Conservation (phyloP, 2,329 filamentous ascomycete species). For the Huntiella moniliformis region DNA sequence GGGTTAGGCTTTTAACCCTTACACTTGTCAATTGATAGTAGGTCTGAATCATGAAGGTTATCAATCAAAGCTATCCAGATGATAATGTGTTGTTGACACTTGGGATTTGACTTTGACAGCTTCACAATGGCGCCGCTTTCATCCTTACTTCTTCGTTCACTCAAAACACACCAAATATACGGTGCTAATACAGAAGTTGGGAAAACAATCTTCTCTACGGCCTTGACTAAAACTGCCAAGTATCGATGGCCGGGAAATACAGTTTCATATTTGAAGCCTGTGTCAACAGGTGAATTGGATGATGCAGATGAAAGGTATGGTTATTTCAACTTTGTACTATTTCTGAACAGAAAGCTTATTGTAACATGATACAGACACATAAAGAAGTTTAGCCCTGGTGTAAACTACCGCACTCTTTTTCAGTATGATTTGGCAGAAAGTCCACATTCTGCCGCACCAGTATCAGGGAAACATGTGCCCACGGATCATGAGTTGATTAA, state of each 20-base stretch:
- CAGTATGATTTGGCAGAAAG: constrained; percentile 60
- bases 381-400: constrained; percentile 33
- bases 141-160: constrained; percentile 46
- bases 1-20: too few species aligned
- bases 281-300: constrained; percentile 52
- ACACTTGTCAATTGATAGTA: too few species aligned
- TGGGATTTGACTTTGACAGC: too few species aligned
- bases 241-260: constrained; percentile 26
- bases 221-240: constrained; percentile 45
- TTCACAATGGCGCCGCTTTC: constrained; percentile 28
- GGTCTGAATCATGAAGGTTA: too few species aligned
- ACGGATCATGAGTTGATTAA: constrained; percentile 32
- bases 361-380: constrained; percentile 35
- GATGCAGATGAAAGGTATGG: constrained; percentile 54
- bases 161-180: constrained; percentile 57
- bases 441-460: constrained; percentile 51
- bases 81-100: too few species aligned
- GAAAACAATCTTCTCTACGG: constrained; percentile 62
- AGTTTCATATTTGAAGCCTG: constrained; percentile 57
- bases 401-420: constrained; percentile 37
- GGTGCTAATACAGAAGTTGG: constrained; percentile 73
- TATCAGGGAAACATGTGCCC: constrained; percentile 28
- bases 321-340: background rate
- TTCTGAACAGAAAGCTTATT: background rate
- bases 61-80: too few species aligned